Base-by-base conservation (phyloP, 371 early-diverging fungal genomes). In the Mortierella sp. region DNA sequence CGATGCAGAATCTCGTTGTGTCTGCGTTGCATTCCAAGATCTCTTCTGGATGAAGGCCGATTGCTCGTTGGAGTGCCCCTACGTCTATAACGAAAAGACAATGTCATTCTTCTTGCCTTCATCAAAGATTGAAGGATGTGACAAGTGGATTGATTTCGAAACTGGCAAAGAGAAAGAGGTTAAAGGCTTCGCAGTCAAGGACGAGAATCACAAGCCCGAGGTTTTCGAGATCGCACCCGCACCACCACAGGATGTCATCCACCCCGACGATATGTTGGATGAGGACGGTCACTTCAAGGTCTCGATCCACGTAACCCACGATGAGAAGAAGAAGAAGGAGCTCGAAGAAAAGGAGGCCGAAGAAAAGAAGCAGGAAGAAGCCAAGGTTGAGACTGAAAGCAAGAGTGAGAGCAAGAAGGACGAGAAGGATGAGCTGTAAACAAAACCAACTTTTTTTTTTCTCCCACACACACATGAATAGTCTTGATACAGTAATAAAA, bases 11-110 rank as follows among this genome's bases (percentile, higher is more conserved):
- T 63, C 72, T 37, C 76, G 72, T 22, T 81, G 81, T 47, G 70
- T 81, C 51, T 81, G 81, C 49, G 18, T 81, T 3, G 69, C 81
- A 14, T 81, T 75, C 73, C 54, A 66, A 28, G 76, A 81, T 54
- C 70, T 81, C 28, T 68, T 18, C 66, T 81, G 81, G 81, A 81
- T 72, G 81, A 81, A 81, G 73, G 76, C 76, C 5, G 81, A 81
- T 35, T 81, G 81, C 26, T 81, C 81, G 12, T 1, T 16, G n/a
- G 81, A 81, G 51, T 81, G 81, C 51, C 63, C 57, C 26, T 75
- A 72, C 62, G 67, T 67, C 64, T 66, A 65, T 47, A 68, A 66
- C n/a, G 39, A 58, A 24, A 58, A 62, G 40, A 32, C 72, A 18
- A 81, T 81, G 81, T 37, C 55, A 45, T 69, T 58, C 49, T 81